Evolutionary conservation across 108 stramenopile genomes (phyloP).

Genomic region (Pseudonitzschia multistriata): DNA sequence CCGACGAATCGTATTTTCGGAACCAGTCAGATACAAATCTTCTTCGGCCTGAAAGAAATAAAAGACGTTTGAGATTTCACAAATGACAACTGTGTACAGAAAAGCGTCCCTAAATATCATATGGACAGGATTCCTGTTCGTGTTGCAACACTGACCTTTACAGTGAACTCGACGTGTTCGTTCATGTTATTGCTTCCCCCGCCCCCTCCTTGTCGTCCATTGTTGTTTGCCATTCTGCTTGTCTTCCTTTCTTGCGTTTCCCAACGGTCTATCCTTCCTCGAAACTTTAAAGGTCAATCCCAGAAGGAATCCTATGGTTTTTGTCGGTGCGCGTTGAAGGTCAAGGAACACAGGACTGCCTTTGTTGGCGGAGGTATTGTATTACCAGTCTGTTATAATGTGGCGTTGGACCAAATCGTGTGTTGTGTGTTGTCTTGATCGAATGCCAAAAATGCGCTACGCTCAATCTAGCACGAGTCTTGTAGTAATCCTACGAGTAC

Average conservation of each 20-base stretch:
- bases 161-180: slow-evolving; percentile 92
- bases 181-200: slow-evolving; percentile 62
- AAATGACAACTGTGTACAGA: neutral
- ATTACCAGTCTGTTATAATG: too few species aligned
- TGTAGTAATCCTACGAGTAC: too few species aligned
- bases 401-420: too few species aligned
- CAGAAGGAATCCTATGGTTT: too few species aligned
- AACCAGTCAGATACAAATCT: slow-evolving; percentile 86
- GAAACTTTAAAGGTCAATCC: too few species aligned
- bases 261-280: too few species aligned
- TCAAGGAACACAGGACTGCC: too few species aligned
- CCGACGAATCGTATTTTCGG: slow-evolving; percentile 87
- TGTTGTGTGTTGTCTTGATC: too few species aligned
- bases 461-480: too few species aligned
- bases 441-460: too few species aligned
- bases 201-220: slow-evolving; percentile 42
- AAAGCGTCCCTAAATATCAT: neutral
- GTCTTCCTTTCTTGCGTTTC: neutral
- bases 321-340: too few species aligned
- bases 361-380: too few species aligned
- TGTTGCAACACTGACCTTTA: slow-evolving; percentile 58
- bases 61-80: neutral
- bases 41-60: slow-evolving; percentile 65
- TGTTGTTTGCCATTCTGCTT: slow-evolving; percentile 59
- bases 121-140: neutral